Evolutionary conservation across 495 filamentous ascomycete genomes (phyloP).

Genomic region (Aspergillus carlsbadensis): DNA sequence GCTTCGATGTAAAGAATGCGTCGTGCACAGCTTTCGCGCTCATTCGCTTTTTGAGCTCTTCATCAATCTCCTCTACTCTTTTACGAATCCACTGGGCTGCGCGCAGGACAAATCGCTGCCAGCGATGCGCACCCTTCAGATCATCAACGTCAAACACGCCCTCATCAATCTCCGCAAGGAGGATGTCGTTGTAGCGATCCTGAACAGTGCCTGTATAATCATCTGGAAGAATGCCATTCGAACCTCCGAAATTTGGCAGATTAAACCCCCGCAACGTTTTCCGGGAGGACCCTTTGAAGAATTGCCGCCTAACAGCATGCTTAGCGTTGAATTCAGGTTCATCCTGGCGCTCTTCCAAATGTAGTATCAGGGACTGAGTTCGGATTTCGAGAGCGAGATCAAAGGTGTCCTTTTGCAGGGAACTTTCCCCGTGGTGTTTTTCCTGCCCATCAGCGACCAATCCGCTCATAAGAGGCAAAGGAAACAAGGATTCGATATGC

Average conservation of each 20-base stretch:
- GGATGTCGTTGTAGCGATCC: slow-evolving; percentile 35
- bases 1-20: slow-evolving; percentile 8
- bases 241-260: slow-evolving; percentile 25
- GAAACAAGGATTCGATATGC: slow-evolving; percentile 33
- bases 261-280: slow-evolving; percentile 37
- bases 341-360: slow-evolving; percentile 29
- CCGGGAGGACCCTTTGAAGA: slow-evolving; percentile 25
- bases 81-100: slow-evolving; percentile 35
- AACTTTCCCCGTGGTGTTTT: slow-evolving; percentile 26
- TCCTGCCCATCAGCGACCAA: slow-evolving; percentile 11
- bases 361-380: slow-evolving; percentile 35
- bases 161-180: slow-evolving; percentile 21
- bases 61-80: slow-evolving; percentile 34
- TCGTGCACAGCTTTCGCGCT: slow-evolving; percentile 24
- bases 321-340: slow-evolving; percentile 28
- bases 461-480: slow-evolving; percentile 31
- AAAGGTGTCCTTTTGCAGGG: slow-evolving; percentile 29
- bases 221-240: slow-evolving; percentile 34
- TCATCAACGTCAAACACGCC: slow-evolving; percentile 23
- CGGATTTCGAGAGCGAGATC: slow-evolving; percentile 41
- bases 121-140: slow-evolving; percentile 28
- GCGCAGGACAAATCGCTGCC: slow-evolving; percentile 31
- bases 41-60: slow-evolving; percentile 19
- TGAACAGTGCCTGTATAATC: slow-evolving; percentile 28
- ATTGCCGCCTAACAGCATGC: slow-evolving; percentile 26